phyloP scores from a whole-genome alignment of 73 alveolate species.

The Paramecium octaurelia region DNA sequence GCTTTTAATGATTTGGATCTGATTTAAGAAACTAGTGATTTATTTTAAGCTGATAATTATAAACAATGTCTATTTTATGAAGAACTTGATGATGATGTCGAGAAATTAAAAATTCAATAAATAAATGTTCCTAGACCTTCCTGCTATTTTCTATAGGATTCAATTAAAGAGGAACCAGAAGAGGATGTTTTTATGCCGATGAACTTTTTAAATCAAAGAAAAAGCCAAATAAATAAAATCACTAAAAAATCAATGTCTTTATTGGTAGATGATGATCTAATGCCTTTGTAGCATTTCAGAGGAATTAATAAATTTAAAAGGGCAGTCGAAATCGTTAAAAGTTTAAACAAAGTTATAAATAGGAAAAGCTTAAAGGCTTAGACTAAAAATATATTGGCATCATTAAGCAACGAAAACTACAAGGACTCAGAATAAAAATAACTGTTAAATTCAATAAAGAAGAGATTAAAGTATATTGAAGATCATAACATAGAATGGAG shows the following conservation, averaged over 20 bases:
- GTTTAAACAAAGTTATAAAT: not conserved
- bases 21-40: not conserved
- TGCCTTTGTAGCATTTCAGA: not conserved
- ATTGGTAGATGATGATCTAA: not conserved
- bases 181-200: not conserved
- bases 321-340: not conserved
- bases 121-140: not conserved
- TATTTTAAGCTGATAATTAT: not conserved
- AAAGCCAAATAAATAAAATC: not conserved
- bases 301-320: not conserved
- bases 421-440: not conserved
- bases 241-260: conserved; percentile 1
- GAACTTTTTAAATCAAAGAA: not conserved
- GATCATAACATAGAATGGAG: not conserved
- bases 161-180: not conserved
- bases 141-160: not conserved
- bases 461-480: not conserved
- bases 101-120: not conserved
- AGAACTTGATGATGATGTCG: not conserved
- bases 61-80: not conserved
- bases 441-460: not conserved
- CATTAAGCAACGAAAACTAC: not conserved
- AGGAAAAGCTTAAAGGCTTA: not conserved
- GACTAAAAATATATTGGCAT: not conserved
- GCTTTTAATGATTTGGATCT: not conserved